Percentiles rank a stretch among this genome's conserved stretches.
Conservation (phyloP, 495 filamentous ascomycete species). For the Penicillium mononematosum region DNA sequence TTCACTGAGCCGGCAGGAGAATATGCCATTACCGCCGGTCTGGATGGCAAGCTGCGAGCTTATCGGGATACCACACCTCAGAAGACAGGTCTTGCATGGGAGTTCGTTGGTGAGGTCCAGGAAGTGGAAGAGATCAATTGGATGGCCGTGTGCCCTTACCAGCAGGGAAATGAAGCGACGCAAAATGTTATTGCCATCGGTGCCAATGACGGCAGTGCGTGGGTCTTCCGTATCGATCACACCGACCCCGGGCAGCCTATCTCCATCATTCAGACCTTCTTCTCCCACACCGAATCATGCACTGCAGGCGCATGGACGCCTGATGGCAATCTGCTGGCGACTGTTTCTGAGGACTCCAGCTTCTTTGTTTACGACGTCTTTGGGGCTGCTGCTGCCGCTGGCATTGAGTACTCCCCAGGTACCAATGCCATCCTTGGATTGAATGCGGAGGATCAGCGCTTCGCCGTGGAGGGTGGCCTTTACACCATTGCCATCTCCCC, state of each 20-base stretch:
- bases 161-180: constrained; percentile 53
- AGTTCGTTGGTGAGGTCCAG: constrained; percentile 66
- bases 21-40: constrained; percentile 78
- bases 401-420: constrained; percentile 63
- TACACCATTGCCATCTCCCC: constrained; percentile 84
- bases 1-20: constrained; percentile 84
- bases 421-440: constrained; percentile 74
- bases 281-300: constrained; percentile 80
- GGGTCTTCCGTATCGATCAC: constrained; percentile 84
- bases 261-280: constrained; percentile 83
- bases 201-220: constrained; percentile 88
- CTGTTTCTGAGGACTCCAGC: constrained; percentile 82
- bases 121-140: constrained; percentile 97
- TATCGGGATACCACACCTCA: constrained; percentile 47
- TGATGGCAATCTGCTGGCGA: constrained; percentile 84
- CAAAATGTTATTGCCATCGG: constrained; percentile 87
- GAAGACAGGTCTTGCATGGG: constrained; percentile 50
- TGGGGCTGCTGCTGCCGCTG: constrained; percentile 74
- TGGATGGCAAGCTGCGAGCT: constrained; percentile 72
- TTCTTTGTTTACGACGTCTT: constrained; percentile 94
- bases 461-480: constrained; percentile 85
- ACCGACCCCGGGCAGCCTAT: constrained; percentile 59
- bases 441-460: constrained; percentile 82
- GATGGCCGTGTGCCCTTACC: constrained; percentile 71
- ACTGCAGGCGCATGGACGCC: constrained; percentile 90